Evolutionary conservation across 306 rosid species (phyloP), one percentile per base, ranked within the genome.

Genomic region (Malus orientalis): DNA sequence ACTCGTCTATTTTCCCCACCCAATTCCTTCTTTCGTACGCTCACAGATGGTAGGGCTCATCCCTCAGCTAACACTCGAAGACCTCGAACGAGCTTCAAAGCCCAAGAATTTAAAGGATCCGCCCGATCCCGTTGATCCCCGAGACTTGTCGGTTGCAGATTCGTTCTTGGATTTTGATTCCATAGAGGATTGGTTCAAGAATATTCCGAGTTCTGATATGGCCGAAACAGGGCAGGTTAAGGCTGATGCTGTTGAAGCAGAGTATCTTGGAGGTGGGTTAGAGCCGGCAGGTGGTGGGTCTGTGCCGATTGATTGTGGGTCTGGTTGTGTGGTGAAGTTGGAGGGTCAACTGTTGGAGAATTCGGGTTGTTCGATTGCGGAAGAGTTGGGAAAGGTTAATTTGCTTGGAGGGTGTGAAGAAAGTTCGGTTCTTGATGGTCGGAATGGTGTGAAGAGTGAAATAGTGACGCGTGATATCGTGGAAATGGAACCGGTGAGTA

Each of bases 151-250:
- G 33, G 79, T 88, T 59, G 89, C 79, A 1, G 97, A 90, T 83
- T 88, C 96, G 0, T 87, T 92, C 63, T 80, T 87, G 20, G 89
- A 90, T 81, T 90, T 86, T 25, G 92, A 92, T n/a, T 85, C 86
- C 5, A 77, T 85, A 9, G 81, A 77, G 18, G 63, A 63, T 44
- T 78, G 87, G 89, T 82, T 82, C 57, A 82, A 83, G 76, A 75
- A 76, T 54, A 73, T 60, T 32, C 13, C 82, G 22, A 65, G n/a
- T 70, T 68, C 67, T 6, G 73, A 65, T 58, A 84, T 87, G 92
- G 76, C 78, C 19, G 76, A 79, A 47, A 49, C 67, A 25, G 81
- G 18, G 47, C 64, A 45, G 61, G 22, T 73, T 40, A 67, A 78
- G 70, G 11, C 14, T 51, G 72, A 68, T 47, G 40, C 10, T 22